Evolutionary conservation across 176 grass and related monocot genomes (phyloP).

Genomic region (Oryza glumipatula): DNA sequence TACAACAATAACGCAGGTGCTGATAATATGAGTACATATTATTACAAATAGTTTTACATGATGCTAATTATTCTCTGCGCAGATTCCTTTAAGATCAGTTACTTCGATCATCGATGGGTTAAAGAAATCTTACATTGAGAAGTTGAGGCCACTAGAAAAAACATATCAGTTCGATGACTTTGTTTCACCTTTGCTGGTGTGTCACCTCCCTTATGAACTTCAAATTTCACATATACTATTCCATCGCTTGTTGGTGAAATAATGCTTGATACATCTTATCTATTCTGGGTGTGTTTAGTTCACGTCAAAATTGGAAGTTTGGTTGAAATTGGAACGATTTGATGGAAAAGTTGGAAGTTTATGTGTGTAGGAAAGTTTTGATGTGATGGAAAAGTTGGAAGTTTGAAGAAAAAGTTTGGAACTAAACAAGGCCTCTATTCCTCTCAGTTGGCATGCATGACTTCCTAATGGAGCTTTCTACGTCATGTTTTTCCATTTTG

Average conservation of each 20-base stretch:
- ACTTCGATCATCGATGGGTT: slow-evolving; percentile 91
- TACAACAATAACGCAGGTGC: slow-evolving; percentile 8
- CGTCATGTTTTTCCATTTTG: background rate
- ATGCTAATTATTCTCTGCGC: slow-evolving; percentile 16
- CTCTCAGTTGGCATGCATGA: background rate
- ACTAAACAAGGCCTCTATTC: background rate
- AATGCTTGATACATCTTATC: background rate
- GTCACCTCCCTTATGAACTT: background rate
- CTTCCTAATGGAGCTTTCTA: background rate
- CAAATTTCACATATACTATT: background rate
- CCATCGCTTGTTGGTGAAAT: slow-evolving; percentile 2
- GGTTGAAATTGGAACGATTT: too few relatives aligned
- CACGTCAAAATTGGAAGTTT: too few relatives aligned
- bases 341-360: too few relatives aligned
- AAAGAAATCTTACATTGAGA: slow-evolving; percentile 93
- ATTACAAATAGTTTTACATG: background rate
- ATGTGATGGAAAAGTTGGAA: too few relatives aligned
- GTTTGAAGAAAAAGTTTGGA: too few relatives aligned
- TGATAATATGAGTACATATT: background rate
- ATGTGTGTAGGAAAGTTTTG: too few relatives aligned
- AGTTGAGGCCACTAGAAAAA: slow-evolving; percentile 79
- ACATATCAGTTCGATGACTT: slow-evolving; percentile 81
- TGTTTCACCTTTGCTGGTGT: slow-evolving; percentile 78
- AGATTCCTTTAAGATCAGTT: slow-evolving; percentile 85
- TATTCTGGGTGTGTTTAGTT: background rate